These are phyloP conservation scores for Furcasterigmium furcatum DNA, from an alignment of 2,329 filamentous ascomycete genomes.

Conservation along the genomic window DNA sequence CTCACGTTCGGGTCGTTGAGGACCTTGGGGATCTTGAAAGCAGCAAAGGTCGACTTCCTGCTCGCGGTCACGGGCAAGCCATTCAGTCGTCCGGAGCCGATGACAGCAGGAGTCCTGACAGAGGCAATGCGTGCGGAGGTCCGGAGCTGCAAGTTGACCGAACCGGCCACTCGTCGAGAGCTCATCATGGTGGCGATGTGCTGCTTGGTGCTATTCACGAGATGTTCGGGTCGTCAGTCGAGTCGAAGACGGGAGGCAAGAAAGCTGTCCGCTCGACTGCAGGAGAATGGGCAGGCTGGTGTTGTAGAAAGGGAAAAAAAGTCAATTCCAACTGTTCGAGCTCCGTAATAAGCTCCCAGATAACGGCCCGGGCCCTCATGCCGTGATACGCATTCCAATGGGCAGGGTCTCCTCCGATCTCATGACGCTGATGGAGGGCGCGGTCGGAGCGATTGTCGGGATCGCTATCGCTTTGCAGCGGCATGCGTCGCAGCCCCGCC, in stretches of 20 bases:
- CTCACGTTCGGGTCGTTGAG: slow-evolving; percentile 94
- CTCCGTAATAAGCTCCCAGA: no score
- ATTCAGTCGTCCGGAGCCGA: slow-evolving; percentile 3
- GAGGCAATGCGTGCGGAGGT: slow-evolving; percentile 6
- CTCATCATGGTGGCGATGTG: slow-evolving; percentile 5
- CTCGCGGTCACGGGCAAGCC: slow-evolving; percentile 21
- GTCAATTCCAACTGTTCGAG: no score
- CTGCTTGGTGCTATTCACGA: not conserved
- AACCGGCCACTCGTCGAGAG: slow-evolving; percentile 9
- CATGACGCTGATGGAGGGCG: not conserved
- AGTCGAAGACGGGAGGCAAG: not conserved
- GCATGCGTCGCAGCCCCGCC: not conserved
- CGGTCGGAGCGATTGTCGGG: not conserved
- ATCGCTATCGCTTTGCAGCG: not conserved
- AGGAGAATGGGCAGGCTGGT: no score
- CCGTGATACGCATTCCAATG: not conserved
- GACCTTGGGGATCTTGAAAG: slow-evolving; percentile 84
- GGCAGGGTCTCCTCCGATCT: not conserved
- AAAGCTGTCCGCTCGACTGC: no score
- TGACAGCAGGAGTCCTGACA: not conserved
- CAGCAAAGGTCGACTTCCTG: slow-evolving; percentile 61
- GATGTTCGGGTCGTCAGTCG: not conserved
- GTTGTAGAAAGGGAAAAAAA: not conserved
- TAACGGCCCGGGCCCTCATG: not conserved
- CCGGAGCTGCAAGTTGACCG: slow-evolving; percentile 11